A percentile compares a stretch with the other conserved stretches of the same genome.
These are phyloP conservation scores for Trifolium dubium DNA, from an alignment of 306 rosid genomes.

Conservation along the genomic window DNA sequence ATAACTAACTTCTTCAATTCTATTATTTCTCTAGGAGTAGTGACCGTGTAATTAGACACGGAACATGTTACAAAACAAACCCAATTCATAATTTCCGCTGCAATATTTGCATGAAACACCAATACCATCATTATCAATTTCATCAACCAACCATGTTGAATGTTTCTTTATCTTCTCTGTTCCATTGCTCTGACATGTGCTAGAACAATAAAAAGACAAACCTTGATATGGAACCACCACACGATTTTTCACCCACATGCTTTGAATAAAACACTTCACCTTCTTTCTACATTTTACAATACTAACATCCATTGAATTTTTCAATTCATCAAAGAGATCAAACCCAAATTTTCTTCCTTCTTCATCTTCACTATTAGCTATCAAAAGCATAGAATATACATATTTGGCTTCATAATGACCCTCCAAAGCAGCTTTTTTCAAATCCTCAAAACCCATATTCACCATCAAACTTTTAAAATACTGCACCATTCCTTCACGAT, in stretches of 20 bases:
- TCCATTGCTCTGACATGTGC: background rate
- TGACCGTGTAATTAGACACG: background rate
- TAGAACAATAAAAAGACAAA: conserved; percentile 6
- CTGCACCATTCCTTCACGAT: conserved; percentile 49
- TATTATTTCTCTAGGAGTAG: too few species aligned
- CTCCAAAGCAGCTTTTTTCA: conserved; percentile 41
- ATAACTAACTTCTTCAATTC: too few species aligned
- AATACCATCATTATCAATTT: background rate
- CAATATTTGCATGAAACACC: conserved; percentile 39
- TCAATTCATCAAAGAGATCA: conserved; percentile 35
- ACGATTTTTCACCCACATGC: conserved; percentile 45
- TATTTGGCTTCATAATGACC: conserved; percentile 52
- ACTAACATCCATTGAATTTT: background rate
- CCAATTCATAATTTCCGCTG: conserved; percentile 32
- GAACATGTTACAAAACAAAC: conserved; percentile 34
- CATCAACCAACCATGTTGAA: conserved; percentile 29
- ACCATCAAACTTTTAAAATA: conserved; percentile 30
- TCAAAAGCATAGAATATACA: conserved; percentile 46
- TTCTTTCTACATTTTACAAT: conserved; percentile 38
- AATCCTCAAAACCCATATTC: conserved; percentile 32
- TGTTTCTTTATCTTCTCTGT: background rate
- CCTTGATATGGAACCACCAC: background rate
- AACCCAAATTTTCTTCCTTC: conserved; percentile 30
- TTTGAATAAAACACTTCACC: conserved; percentile 29
- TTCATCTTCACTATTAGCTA: conserved; percentile 10